phyloP scores from a whole-genome alignment of 2,329 filamentous ascomycete genomes.

The Neofusicoccum cordaticola region DNA sequence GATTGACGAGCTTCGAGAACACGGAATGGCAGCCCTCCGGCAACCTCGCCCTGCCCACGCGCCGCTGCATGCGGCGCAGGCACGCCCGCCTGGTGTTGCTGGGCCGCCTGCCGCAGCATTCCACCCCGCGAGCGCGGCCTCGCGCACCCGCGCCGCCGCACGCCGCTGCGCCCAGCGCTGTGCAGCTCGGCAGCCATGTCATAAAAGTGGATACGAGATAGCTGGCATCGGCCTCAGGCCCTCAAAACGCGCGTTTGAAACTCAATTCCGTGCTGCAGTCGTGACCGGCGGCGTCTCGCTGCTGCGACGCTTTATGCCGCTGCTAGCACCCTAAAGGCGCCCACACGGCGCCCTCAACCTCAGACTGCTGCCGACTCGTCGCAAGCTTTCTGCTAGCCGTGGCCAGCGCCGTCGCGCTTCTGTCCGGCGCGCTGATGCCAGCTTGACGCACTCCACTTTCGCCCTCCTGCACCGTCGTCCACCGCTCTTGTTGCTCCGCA shows the following conservation, averaged over 20 bases:
- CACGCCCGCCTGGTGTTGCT: neutral
- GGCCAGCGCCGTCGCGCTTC: neutral
- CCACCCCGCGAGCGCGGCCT: neutral
- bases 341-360: neutral
- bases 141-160: neutral
- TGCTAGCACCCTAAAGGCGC: neutral
- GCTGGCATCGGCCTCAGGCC: constrained; percentile 13
- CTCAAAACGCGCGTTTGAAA: constrained; percentile 15
- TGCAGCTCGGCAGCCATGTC: constrained; percentile 13
- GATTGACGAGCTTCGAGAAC: constrained; percentile 1
- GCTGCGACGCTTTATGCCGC: constrained; percentile 2
- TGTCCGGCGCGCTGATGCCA: constrained; percentile 10
- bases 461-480: neutral
- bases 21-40: neutral
- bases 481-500: constrained; percentile 2
- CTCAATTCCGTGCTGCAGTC: neutral
- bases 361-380: constrained; percentile 2
- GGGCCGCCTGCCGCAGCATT: neutral
- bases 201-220: constrained; percentile 14
- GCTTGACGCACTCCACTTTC: constrained; percentile 6
- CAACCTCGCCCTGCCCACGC: neutral
- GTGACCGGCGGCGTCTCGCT: constrained; percentile 9
- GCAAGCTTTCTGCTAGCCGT: neutral
- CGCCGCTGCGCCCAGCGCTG: constrained; percentile 1
- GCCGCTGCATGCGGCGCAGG: neutral